Percentiles rank a stretch among this genome's conserved stretches.
phyloP scores from a whole-genome alignment of 2,329 filamentous ascomycete species.

The Aspergillus fischeri region DNA sequence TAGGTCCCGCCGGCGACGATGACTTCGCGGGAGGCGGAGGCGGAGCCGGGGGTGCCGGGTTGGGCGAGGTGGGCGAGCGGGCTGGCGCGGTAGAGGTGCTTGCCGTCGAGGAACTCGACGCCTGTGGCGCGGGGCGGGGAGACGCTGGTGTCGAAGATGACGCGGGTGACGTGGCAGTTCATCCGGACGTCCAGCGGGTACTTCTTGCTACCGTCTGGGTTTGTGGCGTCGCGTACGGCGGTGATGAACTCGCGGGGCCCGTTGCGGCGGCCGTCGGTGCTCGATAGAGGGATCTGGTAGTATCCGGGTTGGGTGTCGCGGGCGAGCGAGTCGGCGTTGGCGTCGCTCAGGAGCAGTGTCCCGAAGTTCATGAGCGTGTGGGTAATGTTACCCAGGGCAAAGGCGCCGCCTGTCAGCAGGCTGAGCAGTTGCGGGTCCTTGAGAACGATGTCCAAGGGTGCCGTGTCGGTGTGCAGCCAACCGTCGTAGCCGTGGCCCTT shows the following conservation, averaged over 20 bases:
- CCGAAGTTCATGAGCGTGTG: slow-evolving; percentile 42
- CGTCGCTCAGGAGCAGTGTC: slow-evolving; percentile 47
- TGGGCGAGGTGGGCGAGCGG: slow-evolving; percentile 27
- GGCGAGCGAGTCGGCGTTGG: slow-evolving; percentile 44
- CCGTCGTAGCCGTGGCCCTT: slow-evolving; percentile 43
- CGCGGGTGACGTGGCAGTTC: slow-evolving; percentile 45
- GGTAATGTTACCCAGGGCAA: slow-evolving; percentile 48
- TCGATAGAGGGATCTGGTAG: slow-evolving; percentile 56
- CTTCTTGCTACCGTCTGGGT: slow-evolving; percentile 27
- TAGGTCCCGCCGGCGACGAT: slow-evolving; percentile 53
- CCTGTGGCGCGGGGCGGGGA: slow-evolving; percentile 43
- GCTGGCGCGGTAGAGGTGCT: slow-evolving; percentile 46
- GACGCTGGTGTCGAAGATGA: slow-evolving; percentile 39
- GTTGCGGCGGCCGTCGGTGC: slow-evolving; percentile 28
- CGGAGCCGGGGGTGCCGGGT: slow-evolving; percentile 38
- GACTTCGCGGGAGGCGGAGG: slow-evolving; percentile 43
- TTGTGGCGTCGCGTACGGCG: slow-evolving; percentile 22
- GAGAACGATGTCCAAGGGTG: slow-evolving; percentile 47
- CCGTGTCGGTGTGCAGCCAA: slow-evolving; percentile 22
- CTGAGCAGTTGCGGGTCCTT: slow-evolving; percentile 53
- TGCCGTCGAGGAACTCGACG: slow-evolving; percentile 49
- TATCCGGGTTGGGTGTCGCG: slow-evolving; percentile 49
- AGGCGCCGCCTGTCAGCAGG: slow-evolving; percentile 49
- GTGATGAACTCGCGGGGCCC: slow-evolving; percentile 41
- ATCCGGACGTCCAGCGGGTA: slow-evolving; percentile 56